Base-by-base conservation (phyloP, 2,329 filamentous ascomycete species). In the Celoporthe dispersa region DNA sequence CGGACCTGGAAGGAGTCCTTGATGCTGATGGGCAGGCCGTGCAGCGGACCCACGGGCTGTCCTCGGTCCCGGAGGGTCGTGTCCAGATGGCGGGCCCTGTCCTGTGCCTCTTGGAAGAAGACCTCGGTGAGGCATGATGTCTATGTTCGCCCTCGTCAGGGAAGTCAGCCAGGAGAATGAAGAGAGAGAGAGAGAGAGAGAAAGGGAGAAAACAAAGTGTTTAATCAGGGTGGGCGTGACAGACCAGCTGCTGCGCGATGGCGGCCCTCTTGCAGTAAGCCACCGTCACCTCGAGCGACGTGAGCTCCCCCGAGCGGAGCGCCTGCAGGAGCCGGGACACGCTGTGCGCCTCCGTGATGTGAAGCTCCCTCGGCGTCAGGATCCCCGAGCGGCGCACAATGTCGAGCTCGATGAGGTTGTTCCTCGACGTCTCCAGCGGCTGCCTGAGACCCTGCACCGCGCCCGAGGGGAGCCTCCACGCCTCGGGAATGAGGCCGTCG, bases 191-290 rank as follows among this genome's bases (percentile, higher is more conserved):
- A 22, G 55, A 22, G 22, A 14, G 25, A 14, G 16, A 8, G 31
- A 5, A 7, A 57, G 53, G 11, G 53, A 25, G 25, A 53, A 19
- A 16, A 11, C 2, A 2, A n/a, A n/a, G n/a, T n/a, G n/a, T n/a
- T n/a, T n/a, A n/a, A n/a, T n/a, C n/a, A n/a, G n/a, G n/a, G n/a
- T n/a, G n/a, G 8, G 16, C 11, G 1, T 22, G 19, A 35, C 69
- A 67, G n/a, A 67, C 71, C 64, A 72, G 57, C 48, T 72, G 69
- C 33, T 72, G 71, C 9, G 71, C 71, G 61, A 72, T 69, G 3
- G 71, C 69, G 33, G 71, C 71, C 33, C 71, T 62, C 57, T 72
- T 72, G 44, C 68, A 71, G 19, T 71, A 72, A 11, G 71, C 71
- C 37, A 68, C 53, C 6, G 69, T 71, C 61, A 72, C 71, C 22